Base-by-base conservation (phyloP, 2,329 filamentous ascomycete species). In the Diaporthe vaccinii region DNA sequence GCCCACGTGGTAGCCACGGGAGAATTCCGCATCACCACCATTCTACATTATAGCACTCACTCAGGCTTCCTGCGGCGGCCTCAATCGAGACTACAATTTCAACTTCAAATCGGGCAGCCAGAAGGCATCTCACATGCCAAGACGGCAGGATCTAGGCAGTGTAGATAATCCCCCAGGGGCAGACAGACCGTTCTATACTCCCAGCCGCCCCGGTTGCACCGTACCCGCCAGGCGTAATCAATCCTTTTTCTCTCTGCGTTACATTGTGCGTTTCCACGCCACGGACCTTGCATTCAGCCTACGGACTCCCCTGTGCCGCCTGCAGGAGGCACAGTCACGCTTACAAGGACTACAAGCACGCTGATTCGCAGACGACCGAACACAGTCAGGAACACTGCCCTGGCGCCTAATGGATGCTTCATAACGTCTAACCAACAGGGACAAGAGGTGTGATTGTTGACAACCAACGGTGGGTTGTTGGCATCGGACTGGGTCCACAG, bases 301-400 rank as follows among this genome's bases (percentile, higher is more conserved):
- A 51, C 65, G 46, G 65, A 68, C 46, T 53, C 1, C 65, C 65
- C 65, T 41, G 22, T 39, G 34, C 53, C 22, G 65, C 46, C 34
- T 53, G 49, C 44, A 39, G 31, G 65, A 69, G 65, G 49, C 65
- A 53, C 34, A 55, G 65, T 55, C 65, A n/a, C 14, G 46, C 46
- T 31, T 41, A 41, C 46, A 39, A 12, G 10, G 36, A 34, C 34
- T 12, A 39, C 36, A 68, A 41, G 65, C 49, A 41, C 65, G 49
- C 34, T 53, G 49, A 69, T 69, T 69, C 49, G 65, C 65, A 22
- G 22, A 55, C 34, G 34, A 69, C 34, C 65, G 65, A 69, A 55
- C 49, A 53, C 34, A 49, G 28, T 22, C 65, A 28, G 28, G n/a
- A 41, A 39, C 10, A 55, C 22, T 39, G 15, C 4, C 65, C 36